Evolutionary conservation across 1,284 basidiomycete genomes (phyloP).

Genomic region (Leccinum pseudoinsigne): DNA sequence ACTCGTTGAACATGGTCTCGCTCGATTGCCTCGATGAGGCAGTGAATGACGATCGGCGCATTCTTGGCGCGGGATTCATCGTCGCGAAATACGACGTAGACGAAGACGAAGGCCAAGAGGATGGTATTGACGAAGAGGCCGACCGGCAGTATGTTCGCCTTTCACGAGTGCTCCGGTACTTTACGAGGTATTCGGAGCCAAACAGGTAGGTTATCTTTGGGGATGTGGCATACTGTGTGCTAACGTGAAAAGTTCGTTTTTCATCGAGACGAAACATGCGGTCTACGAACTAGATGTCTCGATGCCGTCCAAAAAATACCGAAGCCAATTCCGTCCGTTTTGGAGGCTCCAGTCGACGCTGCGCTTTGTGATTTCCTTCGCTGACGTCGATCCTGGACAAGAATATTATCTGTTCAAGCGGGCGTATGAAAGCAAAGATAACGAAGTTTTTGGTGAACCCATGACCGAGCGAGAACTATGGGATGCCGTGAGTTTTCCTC

Average conservation of each 20-base stretch:
- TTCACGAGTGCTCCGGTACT: conserved; percentile 34
- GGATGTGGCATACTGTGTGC: not conserved
- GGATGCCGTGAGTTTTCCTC: conserved; percentile 38
- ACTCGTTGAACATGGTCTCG: conserved; percentile 26
- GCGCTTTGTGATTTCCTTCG: conserved; percentile 47
- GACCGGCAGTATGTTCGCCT: conserved; percentile 37
- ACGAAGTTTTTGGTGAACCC: conserved; percentile 39
- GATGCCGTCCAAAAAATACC: conserved; percentile 46
- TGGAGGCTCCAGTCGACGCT: conserved; percentile 49
- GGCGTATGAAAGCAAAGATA: conserved; percentile 34
- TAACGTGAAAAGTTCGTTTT: conserved; percentile 44
- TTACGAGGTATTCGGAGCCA: conserved; percentile 36
- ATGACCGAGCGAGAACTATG: conserved; percentile 42
- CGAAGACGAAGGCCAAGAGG: conserved; percentile 47
- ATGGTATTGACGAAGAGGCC: conserved; percentile 32
- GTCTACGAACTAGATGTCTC: conserved; percentile 53
- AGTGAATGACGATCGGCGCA: conserved; percentile 10
- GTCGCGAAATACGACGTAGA: conserved; percentile 37
- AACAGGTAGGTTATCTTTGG: conserved; percentile 37
- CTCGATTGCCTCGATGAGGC: conserved; percentile 8
- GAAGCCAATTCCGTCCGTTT: conserved; percentile 45
- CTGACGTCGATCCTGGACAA: conserved; percentile 27
- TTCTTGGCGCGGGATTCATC: conserved; percentile 40
- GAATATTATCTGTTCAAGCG: conserved; percentile 35
- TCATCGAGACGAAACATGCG: conserved; percentile 57